These are phyloP conservation scores for Entophlyctis luteolus DNA, from an alignment of 192 early-diverging fungal genomes.

Conservation along the genomic window DNA sequence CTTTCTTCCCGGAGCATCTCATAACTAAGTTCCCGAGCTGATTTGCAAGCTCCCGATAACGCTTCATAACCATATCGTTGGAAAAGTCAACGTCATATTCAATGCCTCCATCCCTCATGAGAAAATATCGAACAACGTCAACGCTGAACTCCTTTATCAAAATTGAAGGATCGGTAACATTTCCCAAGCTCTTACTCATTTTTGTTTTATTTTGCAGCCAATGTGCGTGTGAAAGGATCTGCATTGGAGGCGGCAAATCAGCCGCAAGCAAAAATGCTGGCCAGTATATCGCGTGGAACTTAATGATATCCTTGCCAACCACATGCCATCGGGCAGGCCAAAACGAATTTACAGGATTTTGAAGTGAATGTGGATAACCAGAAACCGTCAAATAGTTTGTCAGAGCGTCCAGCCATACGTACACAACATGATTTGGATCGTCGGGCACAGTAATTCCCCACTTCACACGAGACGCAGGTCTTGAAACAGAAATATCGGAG, in stretches of 20 bases:
- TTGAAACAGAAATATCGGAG: conserved; percentile 80
- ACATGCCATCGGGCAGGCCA: conserved; percentile 79
- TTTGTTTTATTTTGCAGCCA: conserved; percentile 87
- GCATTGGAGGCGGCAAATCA: conserved; percentile 65
- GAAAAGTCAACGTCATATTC: conserved; percentile 81
- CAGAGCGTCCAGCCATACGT: conserved; percentile 97
- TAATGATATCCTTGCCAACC: conserved; percentile 93
- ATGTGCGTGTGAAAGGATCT: conserved; percentile 89
- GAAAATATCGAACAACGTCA: conserved; percentile 83
- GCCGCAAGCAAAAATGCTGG: conserved; percentile 93
- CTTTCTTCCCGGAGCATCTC: conserved; percentile 28
- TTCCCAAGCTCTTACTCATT: conserved; percentile 94
- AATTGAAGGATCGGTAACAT: conserved; percentile 82
- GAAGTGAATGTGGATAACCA: conserved; percentile 85
- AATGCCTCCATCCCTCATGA: conserved; percentile 87
- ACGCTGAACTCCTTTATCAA: conserved; percentile 62
- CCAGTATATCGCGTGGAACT: conserved; percentile 98
- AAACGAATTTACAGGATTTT: conserved; percentile 41
- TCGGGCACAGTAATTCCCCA: conserved; percentile 93
- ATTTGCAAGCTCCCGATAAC: conserved; percentile 53
- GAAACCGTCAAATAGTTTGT: conserved; percentile 85
- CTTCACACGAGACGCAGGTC: conserved; percentile 66
- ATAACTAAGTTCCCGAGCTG: conserved; percentile 24
- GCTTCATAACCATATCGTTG: conserved; percentile 53
- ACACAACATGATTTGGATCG: conserved; percentile 84